Evolutionary conservation across 495 filamentous ascomycete species (phyloP).

Genomic region (Annulohypoxylon moriforme): DNA sequence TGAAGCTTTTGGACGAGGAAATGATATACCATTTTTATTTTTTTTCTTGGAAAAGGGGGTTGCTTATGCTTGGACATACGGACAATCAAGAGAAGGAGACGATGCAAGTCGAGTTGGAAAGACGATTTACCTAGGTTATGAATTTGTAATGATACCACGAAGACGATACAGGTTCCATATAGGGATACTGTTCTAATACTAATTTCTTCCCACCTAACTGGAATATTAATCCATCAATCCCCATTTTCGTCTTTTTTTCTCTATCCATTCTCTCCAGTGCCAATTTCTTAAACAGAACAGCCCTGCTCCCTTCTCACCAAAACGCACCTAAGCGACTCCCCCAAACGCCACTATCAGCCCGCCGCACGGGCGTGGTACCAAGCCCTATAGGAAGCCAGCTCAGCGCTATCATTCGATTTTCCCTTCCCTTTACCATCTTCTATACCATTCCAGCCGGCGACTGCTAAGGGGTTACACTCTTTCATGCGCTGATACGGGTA

Average conservation of each 20-base stretch:
- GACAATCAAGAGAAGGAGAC: background rate
- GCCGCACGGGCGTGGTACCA: slow-evolving; percentile 31
- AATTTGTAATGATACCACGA: slow-evolving; percentile 21
- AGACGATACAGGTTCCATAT: slow-evolving; percentile 29
- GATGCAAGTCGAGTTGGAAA: slow-evolving; percentile 1
- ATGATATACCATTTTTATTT: slow-evolving; percentile 1
- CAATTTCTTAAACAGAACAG: background rate
- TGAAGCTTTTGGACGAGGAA: background rate
- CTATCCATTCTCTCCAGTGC: background rate
- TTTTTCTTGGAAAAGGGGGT: background rate
- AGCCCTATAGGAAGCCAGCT: slow-evolving; percentile 36
- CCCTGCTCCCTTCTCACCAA: background rate
- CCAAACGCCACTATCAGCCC: slow-evolving; percentile 14
- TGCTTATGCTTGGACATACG: background rate
- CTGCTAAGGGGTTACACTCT: slow-evolving; percentile 11
- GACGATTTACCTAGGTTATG: slow-evolving; percentile 13
- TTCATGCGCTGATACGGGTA: slow-evolving; percentile 77
- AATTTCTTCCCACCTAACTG: slow-evolving; percentile 15
- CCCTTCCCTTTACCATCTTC: slow-evolving; percentile 28
- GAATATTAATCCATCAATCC: slow-evolving; percentile 17
- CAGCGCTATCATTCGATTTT: slow-evolving; percentile 18
- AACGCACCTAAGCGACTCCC: background rate
- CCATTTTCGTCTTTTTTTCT: background rate
- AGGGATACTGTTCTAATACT: slow-evolving; percentile 28
- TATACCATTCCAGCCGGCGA: background rate